A percentile compares a stretch with the other conserved stretches of the same genome.
phyloP scores from a whole-genome alignment of 1,139 yeast genomes.

The Keqinozyma sinolaborantium region DNA sequence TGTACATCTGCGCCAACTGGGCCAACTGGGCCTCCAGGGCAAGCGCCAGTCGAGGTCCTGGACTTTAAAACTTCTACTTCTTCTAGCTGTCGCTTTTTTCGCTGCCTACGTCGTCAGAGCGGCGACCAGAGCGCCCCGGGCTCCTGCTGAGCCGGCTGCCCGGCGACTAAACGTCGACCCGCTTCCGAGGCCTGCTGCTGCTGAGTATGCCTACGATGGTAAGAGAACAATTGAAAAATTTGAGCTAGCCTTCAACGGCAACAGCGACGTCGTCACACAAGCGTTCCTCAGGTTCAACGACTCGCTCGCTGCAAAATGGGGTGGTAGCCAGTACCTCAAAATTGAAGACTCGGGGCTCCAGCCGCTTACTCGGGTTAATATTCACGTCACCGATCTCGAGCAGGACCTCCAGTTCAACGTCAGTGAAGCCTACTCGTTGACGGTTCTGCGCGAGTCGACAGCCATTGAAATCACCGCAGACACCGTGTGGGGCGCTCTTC shows the following conservation, averaged over 20 bases:
- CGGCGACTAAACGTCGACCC: slow-evolving; percentile 14
- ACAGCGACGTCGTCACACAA: slow-evolving; percentile 7
- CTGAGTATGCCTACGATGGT: slow-evolving; percentile 5
- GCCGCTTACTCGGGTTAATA: slow-evolving; percentile 4
- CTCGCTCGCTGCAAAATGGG: background rate
- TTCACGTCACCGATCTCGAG: slow-evolving; percentile 19
- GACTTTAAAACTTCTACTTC: too few relatives aligned
- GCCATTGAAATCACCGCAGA: slow-evolving; percentile 23
- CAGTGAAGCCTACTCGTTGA: slow-evolving; percentile 36
- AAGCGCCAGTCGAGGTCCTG: too few relatives aligned
- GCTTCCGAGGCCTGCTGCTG: slow-evolving; percentile 10
- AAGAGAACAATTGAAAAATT: background rate
- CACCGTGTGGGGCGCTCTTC: slow-evolving; percentile 46
- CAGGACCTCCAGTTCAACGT: slow-evolving; percentile 38
- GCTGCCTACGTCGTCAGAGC: too few relatives aligned
- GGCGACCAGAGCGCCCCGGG: too few relatives aligned
- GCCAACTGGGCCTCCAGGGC: too few relatives aligned
- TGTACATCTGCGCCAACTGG: too few relatives aligned
- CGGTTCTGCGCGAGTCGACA: slow-evolving; percentile 7
- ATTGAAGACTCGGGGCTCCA: background rate
- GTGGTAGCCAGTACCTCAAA: background rate
- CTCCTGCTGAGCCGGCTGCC: too few relatives aligned
- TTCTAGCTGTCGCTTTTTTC: too few relatives aligned
- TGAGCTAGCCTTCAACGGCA: background rate
- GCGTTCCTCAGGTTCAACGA: slow-evolving; percentile 17